Conservation (phyloP, 2,329 filamentous ascomycete genomes). For the Xylariaceae sp. region DNA sequence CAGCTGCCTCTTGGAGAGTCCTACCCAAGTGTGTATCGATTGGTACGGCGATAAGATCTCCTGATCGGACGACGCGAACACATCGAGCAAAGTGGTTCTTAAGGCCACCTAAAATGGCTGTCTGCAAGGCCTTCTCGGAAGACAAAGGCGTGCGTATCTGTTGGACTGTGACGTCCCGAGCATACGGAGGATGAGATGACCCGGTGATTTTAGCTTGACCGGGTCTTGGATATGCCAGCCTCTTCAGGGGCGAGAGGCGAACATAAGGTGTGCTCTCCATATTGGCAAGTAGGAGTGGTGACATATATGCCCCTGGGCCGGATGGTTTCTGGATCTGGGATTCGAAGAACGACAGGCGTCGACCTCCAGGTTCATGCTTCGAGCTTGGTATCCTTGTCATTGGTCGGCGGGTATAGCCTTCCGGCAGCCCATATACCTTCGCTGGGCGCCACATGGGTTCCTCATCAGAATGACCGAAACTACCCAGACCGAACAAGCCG, state of each 20-base stretch:
- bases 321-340: constrained; percentile 60
- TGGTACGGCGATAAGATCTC: constrained; percentile 83
- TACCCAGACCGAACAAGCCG: constrained; percentile 63
- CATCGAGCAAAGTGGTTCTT: constrained; percentile 86
- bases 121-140: constrained; percentile 79
- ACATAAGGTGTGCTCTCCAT: constrained; percentile 74
- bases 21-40: constrained; percentile 82
- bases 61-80: constrained; percentile 75
- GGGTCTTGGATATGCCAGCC: constrained; percentile 44
- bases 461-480: constrained; percentile 60
- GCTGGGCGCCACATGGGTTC: constrained; percentile 72
- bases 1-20: constrained; percentile 69
- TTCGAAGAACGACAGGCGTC: constrained; percentile 60
- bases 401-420: constrained; percentile 60
- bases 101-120: constrained; percentile 77
- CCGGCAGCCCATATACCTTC: constrained; percentile 84
- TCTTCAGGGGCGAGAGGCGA: constrained; percentile 68
- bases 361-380: constrained; percentile 41
- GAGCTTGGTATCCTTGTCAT: constrained; percentile 58
- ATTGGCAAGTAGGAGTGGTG: constrained; percentile 83
- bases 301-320: constrained; percentile 66
- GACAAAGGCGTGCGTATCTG: constrained; percentile 88
- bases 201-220: constrained; percentile 53
- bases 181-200: constrained; percentile 54
- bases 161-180: constrained; percentile 75